phyloP scores from a whole-genome alignment of 2,329 filamentous ascomycete species.

The Volutella citrinella region DNA sequence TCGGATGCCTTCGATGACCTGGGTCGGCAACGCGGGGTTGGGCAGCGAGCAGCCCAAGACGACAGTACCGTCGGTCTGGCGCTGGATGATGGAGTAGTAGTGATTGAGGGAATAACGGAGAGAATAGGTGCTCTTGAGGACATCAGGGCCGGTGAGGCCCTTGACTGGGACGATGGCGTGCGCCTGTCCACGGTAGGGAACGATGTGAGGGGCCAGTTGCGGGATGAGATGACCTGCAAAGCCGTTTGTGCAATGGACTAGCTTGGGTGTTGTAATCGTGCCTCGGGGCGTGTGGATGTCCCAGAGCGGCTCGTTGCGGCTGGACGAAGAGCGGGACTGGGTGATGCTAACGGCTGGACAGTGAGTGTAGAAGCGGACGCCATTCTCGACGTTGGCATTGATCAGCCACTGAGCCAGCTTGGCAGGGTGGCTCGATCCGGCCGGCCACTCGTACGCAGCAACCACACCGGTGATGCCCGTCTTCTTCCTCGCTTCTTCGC shows the following conservation, averaged over 20 bases:
- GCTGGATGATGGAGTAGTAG: slow-evolving; percentile 49
- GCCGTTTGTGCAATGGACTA: slow-evolving; percentile 5
- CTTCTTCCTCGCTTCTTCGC: slow-evolving; percentile 14
- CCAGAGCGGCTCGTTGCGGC: too few relatives aligned
- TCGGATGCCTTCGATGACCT: too few relatives aligned
- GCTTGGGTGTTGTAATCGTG: background rate
- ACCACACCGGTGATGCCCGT: slow-evolving; percentile 37
- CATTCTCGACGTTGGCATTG: slow-evolving; percentile 31
- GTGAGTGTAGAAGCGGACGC: slow-evolving; percentile 32
- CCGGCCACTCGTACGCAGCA: slow-evolving; percentile 50
- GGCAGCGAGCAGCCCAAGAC: too few relatives aligned
- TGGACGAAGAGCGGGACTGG: too few relatives aligned
- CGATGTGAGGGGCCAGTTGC: slow-evolving; percentile 1
- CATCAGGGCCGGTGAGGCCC: slow-evolving; percentile 30
- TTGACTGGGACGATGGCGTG: slow-evolving; percentile 31
- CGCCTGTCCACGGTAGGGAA: slow-evolving; percentile 1
- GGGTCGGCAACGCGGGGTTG: too few relatives aligned
- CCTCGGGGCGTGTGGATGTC: too few relatives aligned
- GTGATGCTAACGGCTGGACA: slow-evolving; percentile 3
- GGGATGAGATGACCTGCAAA: slow-evolving; percentile 6
- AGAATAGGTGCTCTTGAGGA: slow-evolving; percentile 40
- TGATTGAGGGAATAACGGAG: slow-evolving; percentile 43
- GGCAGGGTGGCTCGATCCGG: slow-evolving; percentile 46
- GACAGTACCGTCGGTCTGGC: too few relatives aligned
- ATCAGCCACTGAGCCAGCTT: slow-evolving; percentile 49